Conservation (phyloP, 2,329 filamentous ascomycete genomes). For the Aureobasidium uvarum region DNA sequence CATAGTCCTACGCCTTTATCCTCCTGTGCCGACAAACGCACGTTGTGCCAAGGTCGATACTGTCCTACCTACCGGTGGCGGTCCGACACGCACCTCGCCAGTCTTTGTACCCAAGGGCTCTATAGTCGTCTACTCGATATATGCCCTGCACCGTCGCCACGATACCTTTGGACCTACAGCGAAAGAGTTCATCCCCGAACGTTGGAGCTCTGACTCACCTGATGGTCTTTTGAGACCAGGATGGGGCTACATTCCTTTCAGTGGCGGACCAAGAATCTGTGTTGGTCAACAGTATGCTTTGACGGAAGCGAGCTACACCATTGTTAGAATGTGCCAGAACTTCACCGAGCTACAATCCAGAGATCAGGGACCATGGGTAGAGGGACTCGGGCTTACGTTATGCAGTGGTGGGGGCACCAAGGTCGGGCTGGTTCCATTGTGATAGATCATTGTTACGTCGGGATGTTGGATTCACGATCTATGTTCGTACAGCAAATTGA, state of each 20-base stretch:
- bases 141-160: conserved; percentile 41
- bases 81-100: conserved; percentile 54
- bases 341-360: neutral
- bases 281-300: conserved; percentile 22
- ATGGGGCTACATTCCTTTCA: conserved; percentile 13
- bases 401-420: neutral
- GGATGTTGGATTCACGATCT: neutral
- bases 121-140: conserved; percentile 38
- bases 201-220: conserved; percentile 32
- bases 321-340: conserved; percentile 13
- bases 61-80: conserved; percentile 66
- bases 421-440: conserved; percentile 1
- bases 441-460: too few species aligned
- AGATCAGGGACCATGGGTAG: conserved; percentile 14
- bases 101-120: conserved; percentile 44
- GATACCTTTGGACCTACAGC: conserved; percentile 44
- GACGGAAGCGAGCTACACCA: conserved; percentile 18
- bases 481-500: too few species aligned
- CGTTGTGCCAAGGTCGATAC: conserved; percentile 69
- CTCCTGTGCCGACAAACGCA: conserved; percentile 74
- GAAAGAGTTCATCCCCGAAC: conserved; percentile 40
- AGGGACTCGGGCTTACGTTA: neutral
- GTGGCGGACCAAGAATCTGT: conserved; percentile 16
- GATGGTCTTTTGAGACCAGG: neutral
- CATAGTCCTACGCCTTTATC: conserved; percentile 65